A percentile compares a stretch with the other conserved stretches of the same genome.
Conservation (phyloP, 257 asterid genomes). For the Oldenlandia corymbosa region DNA sequence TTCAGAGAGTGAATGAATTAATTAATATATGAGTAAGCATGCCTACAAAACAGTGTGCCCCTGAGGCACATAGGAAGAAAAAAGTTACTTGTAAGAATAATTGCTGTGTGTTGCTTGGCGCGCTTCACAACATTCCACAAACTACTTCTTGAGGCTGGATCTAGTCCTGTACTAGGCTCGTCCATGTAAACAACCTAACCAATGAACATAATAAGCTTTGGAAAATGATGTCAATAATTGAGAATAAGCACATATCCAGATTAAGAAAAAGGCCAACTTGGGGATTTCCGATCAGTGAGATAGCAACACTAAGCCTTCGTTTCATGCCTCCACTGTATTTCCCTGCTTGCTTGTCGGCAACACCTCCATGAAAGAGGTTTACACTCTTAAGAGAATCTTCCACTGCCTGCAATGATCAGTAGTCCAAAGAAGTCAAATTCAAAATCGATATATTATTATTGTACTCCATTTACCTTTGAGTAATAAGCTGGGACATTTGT, state of each 20-base stretch:
- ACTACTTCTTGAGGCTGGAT: constrained; percentile 91
- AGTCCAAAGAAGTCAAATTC: background rate
- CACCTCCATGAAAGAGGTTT: constrained; percentile 82
- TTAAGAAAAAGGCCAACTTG: constrained; percentile 40
- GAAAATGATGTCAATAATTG: background rate
- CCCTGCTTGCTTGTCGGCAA: constrained; percentile 83
- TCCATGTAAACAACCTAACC: constrained; percentile 95
- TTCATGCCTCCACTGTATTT: constrained; percentile 99
- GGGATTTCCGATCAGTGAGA: constrained; percentile 96
- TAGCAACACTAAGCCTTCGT: constrained; percentile 98
- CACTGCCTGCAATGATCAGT: constrained; percentile 56
- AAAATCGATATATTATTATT: background rate
- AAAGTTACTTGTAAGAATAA: constrained; percentile 79
- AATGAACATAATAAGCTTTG: background rate
- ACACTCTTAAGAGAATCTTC: constrained; percentile 92
- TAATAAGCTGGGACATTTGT: background rate
- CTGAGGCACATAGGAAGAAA: constrained; percentile 14
- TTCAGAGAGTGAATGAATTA: too few species aligned
- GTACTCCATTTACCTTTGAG: too few species aligned
- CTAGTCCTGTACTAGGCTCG: constrained; percentile 97
- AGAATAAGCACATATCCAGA: constrained; percentile 7
- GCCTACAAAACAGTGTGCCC: too few species aligned
- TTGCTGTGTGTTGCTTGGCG: constrained; percentile 87
- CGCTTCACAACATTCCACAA: constrained; percentile 91
- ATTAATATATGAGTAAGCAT: too few species aligned